These are phyloP conservation scores for Pyrrhoderma noxium DNA, from an alignment of 1,284 basidiomycete species.

Conservation along the genomic window DNA sequence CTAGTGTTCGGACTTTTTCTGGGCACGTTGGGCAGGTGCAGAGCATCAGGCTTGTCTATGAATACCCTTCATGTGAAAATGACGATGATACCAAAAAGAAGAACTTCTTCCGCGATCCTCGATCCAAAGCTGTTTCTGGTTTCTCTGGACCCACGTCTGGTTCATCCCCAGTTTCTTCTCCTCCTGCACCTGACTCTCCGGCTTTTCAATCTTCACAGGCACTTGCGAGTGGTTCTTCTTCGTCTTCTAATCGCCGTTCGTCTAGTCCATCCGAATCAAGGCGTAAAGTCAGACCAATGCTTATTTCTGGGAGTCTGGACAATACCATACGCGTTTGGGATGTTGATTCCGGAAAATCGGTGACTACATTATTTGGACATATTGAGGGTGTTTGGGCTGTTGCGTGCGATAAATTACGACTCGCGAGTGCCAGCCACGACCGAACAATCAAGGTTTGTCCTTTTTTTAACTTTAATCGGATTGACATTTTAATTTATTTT, in stretches of 20 bases:
- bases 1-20: slow-evolving; percentile 78
- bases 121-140: slow-evolving; percentile 20
- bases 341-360: slow-evolving; percentile 76
- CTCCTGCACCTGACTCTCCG: slow-evolving; percentile 19
- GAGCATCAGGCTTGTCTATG: slow-evolving; percentile 73
- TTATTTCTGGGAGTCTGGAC: slow-evolving; percentile 89
- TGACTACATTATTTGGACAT: slow-evolving; percentile 89
- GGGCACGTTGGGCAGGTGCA: slow-evolving; percentile 97
- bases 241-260: slow-evolving; percentile 6
- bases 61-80: slow-evolving; percentile 41
- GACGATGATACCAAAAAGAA: slow-evolving; percentile 1
- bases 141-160: slow-evolving; percentile 21
- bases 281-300: slow-evolving; percentile 47
- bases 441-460: slow-evolving; percentile 75
- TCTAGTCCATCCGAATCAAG: slow-evolving; percentile 7
- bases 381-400: slow-evolving; percentile 97
- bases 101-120: slow-evolving; percentile 12
- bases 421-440: slow-evolving; percentile 91
- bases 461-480: neutral
- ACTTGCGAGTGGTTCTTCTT: slow-evolving; percentile 1
- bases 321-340: slow-evolving; percentile 98
- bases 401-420: slow-evolving; percentile 84
- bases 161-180: slow-evolving; percentile 20
- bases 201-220: slow-evolving; percentile 20
- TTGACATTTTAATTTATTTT: neutral